These are phyloP conservation scores for Conidiobolus coronatus DNA, from an alignment of 371 early-diverging fungal species.

Conservation along the genomic window DNA sequence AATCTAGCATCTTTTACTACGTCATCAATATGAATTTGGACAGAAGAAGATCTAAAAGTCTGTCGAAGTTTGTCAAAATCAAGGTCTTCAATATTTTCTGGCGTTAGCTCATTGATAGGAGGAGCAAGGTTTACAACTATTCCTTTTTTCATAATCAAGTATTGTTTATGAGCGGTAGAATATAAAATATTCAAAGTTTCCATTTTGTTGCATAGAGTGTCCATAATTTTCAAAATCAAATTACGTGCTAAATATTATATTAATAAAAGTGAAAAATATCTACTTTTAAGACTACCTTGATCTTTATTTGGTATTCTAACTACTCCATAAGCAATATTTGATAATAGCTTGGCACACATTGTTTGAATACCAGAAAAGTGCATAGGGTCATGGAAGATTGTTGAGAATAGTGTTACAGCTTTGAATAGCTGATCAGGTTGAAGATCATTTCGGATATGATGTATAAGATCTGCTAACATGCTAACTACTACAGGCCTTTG, in stretches of 20 bases:
- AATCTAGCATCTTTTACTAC: slow-evolving; percentile 35
- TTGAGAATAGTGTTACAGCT: slow-evolving; percentile 72
- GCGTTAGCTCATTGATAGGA: slow-evolving; percentile 4
- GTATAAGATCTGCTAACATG: slow-evolving; percentile 86
- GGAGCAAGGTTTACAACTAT: neutral
- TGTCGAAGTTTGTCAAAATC: slow-evolving; percentile 64
- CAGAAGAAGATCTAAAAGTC: slow-evolving; percentile 35
- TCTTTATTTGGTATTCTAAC: slow-evolving; percentile 35
- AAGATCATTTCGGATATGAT: slow-evolving; percentile 74
- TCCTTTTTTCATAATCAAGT: slow-evolving; percentile 14
- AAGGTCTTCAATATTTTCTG: slow-evolving; percentile 26
- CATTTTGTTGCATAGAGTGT: slow-evolving; percentile 59
- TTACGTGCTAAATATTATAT: slow-evolving; percentile 26
- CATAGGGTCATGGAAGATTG: slow-evolving; percentile 69
- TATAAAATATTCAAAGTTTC: slow-evolving; percentile 40
- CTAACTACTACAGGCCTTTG: slow-evolving; percentile 70
- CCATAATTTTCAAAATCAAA: slow-evolving; percentile 62
- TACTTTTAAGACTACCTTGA: slow-evolving; percentile 12
- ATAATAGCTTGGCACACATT: slow-evolving; percentile 84
- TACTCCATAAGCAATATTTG: slow-evolving; percentile 75
- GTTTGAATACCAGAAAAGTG: slow-evolving; percentile 79
- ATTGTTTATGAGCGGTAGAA: slow-evolving; percentile 22
- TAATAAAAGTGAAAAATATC: neutral
- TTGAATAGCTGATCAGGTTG: slow-evolving; percentile 45
- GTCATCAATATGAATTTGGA: slow-evolving; percentile 38